Percentiles rank a stretch among this genome's conserved stretches.
These are phyloP conservation scores for Colletotrichum simmondsii DNA, from an alignment of 2,329 filamentous ascomycete genomes.

Conservation along the genomic window DNA sequence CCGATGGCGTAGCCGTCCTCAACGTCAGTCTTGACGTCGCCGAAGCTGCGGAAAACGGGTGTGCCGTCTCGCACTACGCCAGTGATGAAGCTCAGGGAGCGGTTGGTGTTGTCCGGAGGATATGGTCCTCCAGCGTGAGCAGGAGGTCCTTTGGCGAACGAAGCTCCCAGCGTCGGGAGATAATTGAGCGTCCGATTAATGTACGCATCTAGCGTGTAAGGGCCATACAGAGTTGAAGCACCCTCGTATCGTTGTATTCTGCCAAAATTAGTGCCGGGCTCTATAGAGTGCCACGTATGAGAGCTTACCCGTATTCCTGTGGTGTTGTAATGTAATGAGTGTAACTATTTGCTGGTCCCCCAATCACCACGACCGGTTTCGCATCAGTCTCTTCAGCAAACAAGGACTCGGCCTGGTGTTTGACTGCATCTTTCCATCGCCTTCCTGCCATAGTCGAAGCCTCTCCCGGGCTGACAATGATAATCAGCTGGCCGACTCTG, in stretches of 20 bases:
- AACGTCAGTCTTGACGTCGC: constrained; percentile 69
- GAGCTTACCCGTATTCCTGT: constrained; percentile 65
- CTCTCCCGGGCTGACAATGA: constrained; percentile 88
- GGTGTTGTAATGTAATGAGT: constrained; percentile 80
- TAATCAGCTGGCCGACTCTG: constrained; percentile 84
- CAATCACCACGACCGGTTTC: constrained; percentile 80
- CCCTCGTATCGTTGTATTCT: constrained; percentile 88
- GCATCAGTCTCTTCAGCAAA: constrained; percentile 51
- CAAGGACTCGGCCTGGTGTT: constrained; percentile 55
- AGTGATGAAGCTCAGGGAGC: constrained; percentile 81
- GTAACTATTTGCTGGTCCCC: constrained; percentile 90
- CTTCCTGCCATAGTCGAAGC: constrained; percentile 92
- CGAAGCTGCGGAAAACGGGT: constrained; percentile 74
- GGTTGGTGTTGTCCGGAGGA: constrained; percentile 83
- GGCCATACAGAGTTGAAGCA: constrained; percentile 87
- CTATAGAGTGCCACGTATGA: constrained; percentile 30
- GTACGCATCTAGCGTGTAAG: constrained; percentile 85
- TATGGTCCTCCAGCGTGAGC: constrained; percentile 58
- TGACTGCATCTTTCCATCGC: constrained; percentile 81
- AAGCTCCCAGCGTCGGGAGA: constrained; percentile 23
- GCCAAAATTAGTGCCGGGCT: constrained; percentile 38
- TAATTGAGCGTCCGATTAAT: constrained; percentile 74
- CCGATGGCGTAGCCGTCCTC: constrained; percentile 65
- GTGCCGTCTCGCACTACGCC: constrained; percentile 79
- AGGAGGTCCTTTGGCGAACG: constrained; percentile 3